Base-by-base conservation (phyloP, 305 asterid genomes). In the Nicotiana rustica region DNA sequence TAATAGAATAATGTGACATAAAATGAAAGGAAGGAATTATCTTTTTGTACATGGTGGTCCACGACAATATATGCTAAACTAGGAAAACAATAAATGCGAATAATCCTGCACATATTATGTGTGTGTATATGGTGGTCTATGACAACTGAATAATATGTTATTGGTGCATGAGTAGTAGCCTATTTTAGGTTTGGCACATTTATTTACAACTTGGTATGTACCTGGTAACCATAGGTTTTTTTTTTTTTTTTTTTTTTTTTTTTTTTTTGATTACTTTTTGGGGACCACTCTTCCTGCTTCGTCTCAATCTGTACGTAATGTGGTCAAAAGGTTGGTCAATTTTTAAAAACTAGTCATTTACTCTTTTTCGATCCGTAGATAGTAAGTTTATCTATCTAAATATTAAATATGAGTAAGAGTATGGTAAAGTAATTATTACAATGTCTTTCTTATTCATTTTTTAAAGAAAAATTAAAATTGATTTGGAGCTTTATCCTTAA, bases 111-210 rank as follows among this genome's bases (percentile, higher is more conserved):
- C 18, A 17, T 67, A 33, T 67, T 19, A 25, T 49, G 1, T 25
- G 14, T 73, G 31, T 61, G 41, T 66, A 9, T 7, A 15, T 52
- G 5, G 66, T 75, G 80, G 80, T 52, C 80, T 65, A 44, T 66
- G 25, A 59, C 65, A 59, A 59, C 65, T 59, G 47, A 31, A 66
- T 17, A 66, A 75, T 9, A 25, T 75, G 78, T 25, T 52, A 52
- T 21, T 75, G 33, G 12, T 0, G 67, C 33, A 61, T 61, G 33
- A 61, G 17, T 12, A 66, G 44, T 64, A 10, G 6, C 12, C 71
- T 66, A 66, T 66, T 31, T 66, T 66, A 13, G 18, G 41, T 29
- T 65, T 7, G 41, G 10, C 70, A 7, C 79, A 75, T 52, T 25
- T 21, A 75, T 73, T 73, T 73, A 47, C 35, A 47, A 21, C 25